A percentile compares a stretch with the other conserved stretches of the same genome.
Conservation (phyloP, 805 yeast genomes). For the Osmozyma mogii region DNA sequence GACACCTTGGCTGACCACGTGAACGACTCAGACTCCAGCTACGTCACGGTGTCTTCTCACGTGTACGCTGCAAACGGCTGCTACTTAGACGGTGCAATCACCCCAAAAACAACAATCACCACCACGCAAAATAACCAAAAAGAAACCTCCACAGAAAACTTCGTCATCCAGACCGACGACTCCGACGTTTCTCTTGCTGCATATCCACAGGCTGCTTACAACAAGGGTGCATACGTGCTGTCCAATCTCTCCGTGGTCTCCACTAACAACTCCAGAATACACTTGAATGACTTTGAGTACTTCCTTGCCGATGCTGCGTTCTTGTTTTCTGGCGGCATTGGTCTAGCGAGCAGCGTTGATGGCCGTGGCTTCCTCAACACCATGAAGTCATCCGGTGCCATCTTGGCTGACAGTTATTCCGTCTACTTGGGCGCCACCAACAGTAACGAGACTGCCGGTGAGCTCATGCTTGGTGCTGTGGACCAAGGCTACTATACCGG, state of each 20-base stretch:
- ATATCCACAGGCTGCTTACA: conserved; percentile 20
- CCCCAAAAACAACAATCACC: conserved; percentile 5
- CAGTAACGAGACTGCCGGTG: conserved; percentile 15
- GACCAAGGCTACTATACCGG: conserved; percentile 40
- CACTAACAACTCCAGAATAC: conserved; percentile 7
- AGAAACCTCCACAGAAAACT: conserved; percentile 6
- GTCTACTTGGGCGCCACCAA: conserved; percentile 18
- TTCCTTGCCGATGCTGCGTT: conserved; percentile 17
- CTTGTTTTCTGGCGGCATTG: conserved; percentile 26
- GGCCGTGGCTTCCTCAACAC: conserved; percentile 22
- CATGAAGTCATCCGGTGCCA: conserved; percentile 14
- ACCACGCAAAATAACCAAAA: conserved; percentile 3
- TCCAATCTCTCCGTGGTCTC: conserved; percentile 16
- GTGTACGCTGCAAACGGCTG: conserved; percentile 19
- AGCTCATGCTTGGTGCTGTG: conserved; percentile 52
- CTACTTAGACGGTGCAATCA: conserved; percentile 21
- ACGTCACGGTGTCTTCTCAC: conserved; percentile 2
- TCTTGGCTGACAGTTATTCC: conserved; percentile 27
- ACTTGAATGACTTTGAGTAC: conserved; percentile 19
- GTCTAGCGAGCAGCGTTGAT: conserved; percentile 22
- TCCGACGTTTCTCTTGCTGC: conserved; percentile 14
- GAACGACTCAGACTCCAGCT: conserved; percentile 3
- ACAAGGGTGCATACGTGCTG: conserved; percentile 19
- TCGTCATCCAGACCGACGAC: conserved; percentile 11
- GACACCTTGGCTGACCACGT: conserved; percentile 14